These are phyloP conservation scores for Neodidymelliopsis sp. DNA, from an alignment of 2,329 filamentous ascomycete species.

Conservation along the genomic window DNA sequence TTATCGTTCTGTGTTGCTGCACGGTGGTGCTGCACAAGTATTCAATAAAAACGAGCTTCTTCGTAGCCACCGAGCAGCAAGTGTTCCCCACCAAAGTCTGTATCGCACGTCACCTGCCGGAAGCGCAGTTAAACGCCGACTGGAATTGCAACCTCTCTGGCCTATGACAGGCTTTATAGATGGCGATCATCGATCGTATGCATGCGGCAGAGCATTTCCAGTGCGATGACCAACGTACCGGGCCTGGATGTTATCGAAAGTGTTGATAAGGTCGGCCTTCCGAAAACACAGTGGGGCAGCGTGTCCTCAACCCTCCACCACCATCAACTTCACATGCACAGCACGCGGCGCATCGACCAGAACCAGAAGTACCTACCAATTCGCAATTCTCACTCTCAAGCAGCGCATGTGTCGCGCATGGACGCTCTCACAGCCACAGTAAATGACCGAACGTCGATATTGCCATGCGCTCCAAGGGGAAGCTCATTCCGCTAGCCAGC, in stretches of 20 bases:
- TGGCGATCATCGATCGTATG: no score
- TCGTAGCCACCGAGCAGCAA: no score
- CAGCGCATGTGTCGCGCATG: neutral
- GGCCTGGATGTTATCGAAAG: slow-evolving; percentile 8
- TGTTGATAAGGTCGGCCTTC: slow-evolving; percentile 10
- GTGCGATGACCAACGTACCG: slow-evolving; percentile 7
- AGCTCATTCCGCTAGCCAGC: slow-evolving; percentile 4
- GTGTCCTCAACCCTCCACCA: neutral
- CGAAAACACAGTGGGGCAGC: no score
- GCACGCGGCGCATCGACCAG: neutral
- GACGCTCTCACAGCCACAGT: neutral
- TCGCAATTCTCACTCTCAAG: slow-evolving; percentile 5
- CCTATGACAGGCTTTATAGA: no score
- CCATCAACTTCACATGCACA: neutral
- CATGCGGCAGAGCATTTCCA: neutral
- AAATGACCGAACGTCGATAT: neutral
- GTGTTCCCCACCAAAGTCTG: no score
- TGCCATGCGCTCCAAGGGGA: slow-evolving; percentile 3
- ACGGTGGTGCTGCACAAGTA: no score
- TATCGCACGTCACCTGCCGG: neutral
- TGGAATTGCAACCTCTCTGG: no score
- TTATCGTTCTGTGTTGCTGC: no score
- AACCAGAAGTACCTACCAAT: neutral
- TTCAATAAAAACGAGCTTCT: no score
- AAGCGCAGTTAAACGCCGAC: neutral